Evolutionary conservation across 371 early-diverging fungal species (phyloP).

Genomic region (Rhizopus stolonifer): DNA sequence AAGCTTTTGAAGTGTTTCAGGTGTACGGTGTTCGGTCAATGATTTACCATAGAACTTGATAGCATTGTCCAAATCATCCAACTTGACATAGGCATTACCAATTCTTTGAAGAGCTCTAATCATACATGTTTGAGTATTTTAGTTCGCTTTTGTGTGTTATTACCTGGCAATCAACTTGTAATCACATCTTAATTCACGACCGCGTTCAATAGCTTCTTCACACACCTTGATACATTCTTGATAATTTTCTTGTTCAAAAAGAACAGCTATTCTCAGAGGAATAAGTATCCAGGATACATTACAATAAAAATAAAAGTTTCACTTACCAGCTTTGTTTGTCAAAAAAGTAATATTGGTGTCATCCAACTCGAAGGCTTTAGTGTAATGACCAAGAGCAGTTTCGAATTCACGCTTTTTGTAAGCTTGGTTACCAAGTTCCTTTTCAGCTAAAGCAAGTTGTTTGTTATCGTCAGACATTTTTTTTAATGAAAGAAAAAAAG

Average conservation of each 20-base stretch:
- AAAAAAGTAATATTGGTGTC: conserved; percentile 86
- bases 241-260: conserved; percentile 90
- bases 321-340: conserved; percentile 87
- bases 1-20: conserved; percentile 89
- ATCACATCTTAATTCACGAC: conserved; percentile 89
- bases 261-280: conserved; percentile 64
- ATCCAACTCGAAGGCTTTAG: conserved; percentile 90
- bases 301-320: neutral
- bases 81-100: conserved; percentile 85
- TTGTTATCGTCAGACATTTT: conserved; percentile 60
- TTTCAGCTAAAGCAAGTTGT: conserved; percentile 77
- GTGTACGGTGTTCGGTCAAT: conserved; percentile 92
- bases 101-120: conserved; percentile 85
- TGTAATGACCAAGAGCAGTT: conserved; percentile 85
- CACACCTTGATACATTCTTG: conserved; percentile 91
- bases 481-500: neutral
- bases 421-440: conserved; percentile 87
- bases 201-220: conserved; percentile 89
- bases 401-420: conserved; percentile 96
- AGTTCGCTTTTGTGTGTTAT: conserved; percentile 4
- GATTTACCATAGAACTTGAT: conserved; percentile 93
- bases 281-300: neutral
- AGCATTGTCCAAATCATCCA: conserved; percentile 78
- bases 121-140: neutral
- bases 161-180: conserved; percentile 93